Evolutionary conservation across 371 early-diverging fungal species (phyloP), one percentile per base, ranked within the genome.

Genomic region (Modicella reniformis): DNA sequence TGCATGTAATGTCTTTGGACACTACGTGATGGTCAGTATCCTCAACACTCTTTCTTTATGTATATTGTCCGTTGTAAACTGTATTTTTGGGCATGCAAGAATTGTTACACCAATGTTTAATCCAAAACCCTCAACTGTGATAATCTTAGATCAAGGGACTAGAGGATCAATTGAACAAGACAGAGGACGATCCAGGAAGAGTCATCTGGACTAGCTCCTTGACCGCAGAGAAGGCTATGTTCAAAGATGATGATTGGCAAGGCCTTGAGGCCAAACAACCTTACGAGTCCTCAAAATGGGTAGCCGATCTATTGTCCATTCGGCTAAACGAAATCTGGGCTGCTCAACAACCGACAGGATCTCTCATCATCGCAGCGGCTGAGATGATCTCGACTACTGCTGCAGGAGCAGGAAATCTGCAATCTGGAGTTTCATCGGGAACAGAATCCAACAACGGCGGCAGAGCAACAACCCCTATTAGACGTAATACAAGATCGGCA

Each of bases 1-100:
- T 84, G 91, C 92, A 23, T 88, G 91, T 49, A 96, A 96, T 75
- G 89, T 93, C 8, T 92, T 95, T 81, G 96, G 96, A 5, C 96
- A 96, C 66, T 96, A 94, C 70, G 64, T 95, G 12, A 88, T 96
- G 85, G 88, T 91, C 80, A 37, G 8, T n/a, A n/a, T n/a, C n/a
- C n/a, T n/a, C n/a, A n/a, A n/a, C n/a, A n/a, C n/a, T n/a, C n/a
- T n/a, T n/a, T n/a, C n/a, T n/a, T n/a, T n/a, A n/a, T n/a, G n/a
- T 37, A 12, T 12, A 37, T 37, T 12, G 37, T 37, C 12, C 12
- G 12, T 8, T 12, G 8, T 12, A 37, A 37, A 37, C 37, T 37
- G 37, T 37, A 37, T 37, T 37, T 12, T n/a, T n/a, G n/a, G n/a
- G n/a, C n/a, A n/a, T n/a, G n/a, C n/a, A n/a, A n/a, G n/a, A n/a